Conservation (phyloP, 1,284 basidiomycete genomes). For the Tylopilus sp. region DNA sequence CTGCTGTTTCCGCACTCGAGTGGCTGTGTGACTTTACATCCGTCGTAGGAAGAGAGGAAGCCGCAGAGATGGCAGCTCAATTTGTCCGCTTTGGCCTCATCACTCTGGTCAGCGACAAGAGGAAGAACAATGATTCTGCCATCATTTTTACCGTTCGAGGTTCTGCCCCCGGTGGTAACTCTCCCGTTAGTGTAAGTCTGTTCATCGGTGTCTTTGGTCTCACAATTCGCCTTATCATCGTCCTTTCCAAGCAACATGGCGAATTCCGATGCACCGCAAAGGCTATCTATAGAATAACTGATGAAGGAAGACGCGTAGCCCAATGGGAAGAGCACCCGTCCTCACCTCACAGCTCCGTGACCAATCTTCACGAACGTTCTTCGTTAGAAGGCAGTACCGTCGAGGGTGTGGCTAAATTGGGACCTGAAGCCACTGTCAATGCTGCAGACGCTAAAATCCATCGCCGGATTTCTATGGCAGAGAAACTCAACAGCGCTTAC, state of each 20-base stretch:
- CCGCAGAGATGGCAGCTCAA: constrained; percentile 95
- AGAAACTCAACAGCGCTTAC: constrained; percentile 61
- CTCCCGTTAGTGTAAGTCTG: constrained; percentile 63
- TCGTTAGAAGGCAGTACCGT: constrained; percentile 40
- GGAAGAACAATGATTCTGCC: constrained; percentile 83
- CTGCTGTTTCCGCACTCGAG: constrained; percentile 83
- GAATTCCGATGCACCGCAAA: constrained; percentile 96
- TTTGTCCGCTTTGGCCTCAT: constrained; percentile 96
- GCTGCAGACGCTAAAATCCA: constrained; percentile 65
- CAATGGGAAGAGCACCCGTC: constrained; percentile 68
- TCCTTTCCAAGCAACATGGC: constrained; percentile 64
- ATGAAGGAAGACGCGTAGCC: constrained; percentile 82
- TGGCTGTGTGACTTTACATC: constrained; percentile 99
- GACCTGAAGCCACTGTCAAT: constrained; percentile 34
- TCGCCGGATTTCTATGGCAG: constrained; percentile 73
- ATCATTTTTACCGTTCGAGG: constrained; percentile 88
- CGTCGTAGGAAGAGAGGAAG: constrained; percentile 93
- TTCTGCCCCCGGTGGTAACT: constrained; percentile 68
- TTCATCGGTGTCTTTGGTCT: constrained; percentile 4
- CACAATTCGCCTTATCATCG: constrained; percentile 14
- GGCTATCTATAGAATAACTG: constrained; percentile 91
- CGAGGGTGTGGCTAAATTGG: constrained; percentile 43
- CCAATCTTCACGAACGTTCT: constrained; percentile 51
- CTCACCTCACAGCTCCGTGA: constrained; percentile 63
- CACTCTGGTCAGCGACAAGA: constrained; percentile 79